Percentiles rank a stretch among this genome's conserved stretches.
These are phyloP conservation scores for Angophora floribunda DNA, from an alignment of 345 rosid species.

Conservation along the genomic window DNA sequence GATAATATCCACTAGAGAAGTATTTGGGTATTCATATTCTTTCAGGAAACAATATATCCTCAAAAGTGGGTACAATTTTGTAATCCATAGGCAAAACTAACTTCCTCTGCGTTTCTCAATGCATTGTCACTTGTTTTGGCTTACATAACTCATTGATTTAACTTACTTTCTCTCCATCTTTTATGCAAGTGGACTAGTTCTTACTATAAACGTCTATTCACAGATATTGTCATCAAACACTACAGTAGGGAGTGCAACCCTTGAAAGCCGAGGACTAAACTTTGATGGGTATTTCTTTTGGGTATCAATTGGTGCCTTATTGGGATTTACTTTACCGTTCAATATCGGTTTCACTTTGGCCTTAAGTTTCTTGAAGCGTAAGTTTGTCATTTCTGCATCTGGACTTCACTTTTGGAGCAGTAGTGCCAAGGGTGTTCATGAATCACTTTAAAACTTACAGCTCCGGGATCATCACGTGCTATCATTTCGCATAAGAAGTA, in stretches of 20 bases:
- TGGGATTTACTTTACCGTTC: slow-evolving; percentile 46
- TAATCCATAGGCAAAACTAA: background rate
- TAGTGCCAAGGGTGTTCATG: background rate
- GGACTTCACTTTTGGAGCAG: background rate
- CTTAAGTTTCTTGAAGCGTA: slow-evolving; percentile 60
- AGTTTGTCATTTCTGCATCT: slow-evolving; percentile 3
- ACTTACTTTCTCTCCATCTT: background rate
- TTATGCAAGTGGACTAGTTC: background rate
- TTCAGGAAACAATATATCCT: background rate
- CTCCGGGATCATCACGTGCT: slow-evolving; percentile 60
- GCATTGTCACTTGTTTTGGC: background rate
- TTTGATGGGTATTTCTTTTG: slow-evolving; percentile 42
- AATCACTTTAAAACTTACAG: slow-evolving; percentile 18
- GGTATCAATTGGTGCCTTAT: slow-evolving; percentile 54
- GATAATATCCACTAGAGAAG: background rate
- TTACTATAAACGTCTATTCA: background rate
- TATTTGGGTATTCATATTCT: background rate
- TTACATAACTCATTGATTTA: background rate
- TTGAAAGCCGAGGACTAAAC: slow-evolving; percentile 56
- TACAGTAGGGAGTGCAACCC: slow-evolving; percentile 44
- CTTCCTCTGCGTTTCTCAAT: background rate
- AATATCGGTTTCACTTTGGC: slow-evolving; percentile 56
- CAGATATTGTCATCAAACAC: slow-evolving; percentile 23
- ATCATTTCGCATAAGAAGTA: slow-evolving; percentile 58
- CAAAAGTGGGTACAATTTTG: background rate